phyloP scores from a whole-genome alignment of 1,139 yeast genomes.

The Kurtzmaniella quercitrusa region DNA sequence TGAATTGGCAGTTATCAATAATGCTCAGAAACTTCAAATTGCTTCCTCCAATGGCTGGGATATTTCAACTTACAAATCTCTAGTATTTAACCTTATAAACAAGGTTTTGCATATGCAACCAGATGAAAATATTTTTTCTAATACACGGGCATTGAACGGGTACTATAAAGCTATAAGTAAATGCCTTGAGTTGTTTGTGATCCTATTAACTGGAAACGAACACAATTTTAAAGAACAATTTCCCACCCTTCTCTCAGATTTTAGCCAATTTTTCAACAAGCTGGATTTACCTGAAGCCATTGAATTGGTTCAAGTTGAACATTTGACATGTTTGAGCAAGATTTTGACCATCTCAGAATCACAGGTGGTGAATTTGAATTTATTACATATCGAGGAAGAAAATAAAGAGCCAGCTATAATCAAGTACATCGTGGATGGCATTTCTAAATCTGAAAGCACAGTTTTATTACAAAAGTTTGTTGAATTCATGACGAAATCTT shows the following conservation, averaged over 20 bases:
- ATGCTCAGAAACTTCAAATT: constrained; percentile 31
- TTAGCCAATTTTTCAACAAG: constrained; percentile 19
- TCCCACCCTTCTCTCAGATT: constrained; percentile 22
- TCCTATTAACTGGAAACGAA: constrained; percentile 55
- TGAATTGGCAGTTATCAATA: constrained; percentile 55
- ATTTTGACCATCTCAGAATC: constrained; percentile 31
- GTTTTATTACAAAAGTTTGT: constrained; percentile 47
- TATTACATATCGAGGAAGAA: constrained; percentile 17
- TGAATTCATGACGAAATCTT: constrained; percentile 36
- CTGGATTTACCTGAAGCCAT: constrained; percentile 15
- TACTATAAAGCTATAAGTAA: constrained; percentile 26
- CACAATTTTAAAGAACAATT: constrained; percentile 41
- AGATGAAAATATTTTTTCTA: constrained; percentile 17
- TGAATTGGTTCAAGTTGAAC: constrained; percentile 27
- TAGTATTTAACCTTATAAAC: constrained; percentile 44
- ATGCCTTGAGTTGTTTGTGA: constrained; percentile 38
- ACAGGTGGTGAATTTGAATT: constrained; percentile 24
- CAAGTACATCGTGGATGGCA: constrained; percentile 36
- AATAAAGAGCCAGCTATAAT: constrained; percentile 31
- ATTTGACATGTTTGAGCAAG: constrained; percentile 26
- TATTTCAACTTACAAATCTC: constrained; percentile 59
- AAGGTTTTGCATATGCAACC: constrained; percentile 38
- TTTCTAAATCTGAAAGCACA: constrained; percentile 29
- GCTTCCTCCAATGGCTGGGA: constrained; percentile 44
- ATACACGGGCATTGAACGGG: constrained; percentile 15